Evolutionary conservation across 2,329 filamentous ascomycete genomes (phyloP).

Genomic region (Cladobotryum protrusum): DNA sequence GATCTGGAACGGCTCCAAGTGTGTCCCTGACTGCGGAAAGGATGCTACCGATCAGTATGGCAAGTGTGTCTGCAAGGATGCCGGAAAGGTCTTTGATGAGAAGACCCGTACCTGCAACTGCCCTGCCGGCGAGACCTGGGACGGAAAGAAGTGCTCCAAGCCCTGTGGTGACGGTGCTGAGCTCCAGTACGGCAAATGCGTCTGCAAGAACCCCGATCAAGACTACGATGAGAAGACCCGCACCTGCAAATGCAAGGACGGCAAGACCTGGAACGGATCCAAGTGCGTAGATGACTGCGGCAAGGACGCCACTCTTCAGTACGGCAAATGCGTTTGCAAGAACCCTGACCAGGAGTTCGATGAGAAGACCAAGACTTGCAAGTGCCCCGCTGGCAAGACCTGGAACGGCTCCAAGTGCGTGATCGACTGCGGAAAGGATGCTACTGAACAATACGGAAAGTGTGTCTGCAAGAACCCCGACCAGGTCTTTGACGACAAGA

Average conservation of each 20-base stretch:
- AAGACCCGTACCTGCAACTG: constrained; percentile 2
- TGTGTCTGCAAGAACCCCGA: neutral
- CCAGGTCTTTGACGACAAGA: constrained; percentile 1
- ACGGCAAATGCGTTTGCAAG: constrained; percentile 3
- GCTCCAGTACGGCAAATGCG: constrained; percentile 3
- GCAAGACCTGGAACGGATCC: neutral
- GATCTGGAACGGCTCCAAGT: constrained; percentile 2
- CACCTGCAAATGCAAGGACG: constrained; percentile 2
- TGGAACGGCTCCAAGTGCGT: constrained; percentile 1
- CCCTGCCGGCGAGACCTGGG: neutral
- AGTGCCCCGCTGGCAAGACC: constrained; percentile 1
- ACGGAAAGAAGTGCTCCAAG: neutral
- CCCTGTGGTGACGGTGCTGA: constrained; percentile 4
- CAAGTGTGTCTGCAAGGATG: constrained; percentile 4
- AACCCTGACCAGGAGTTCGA: neutral
- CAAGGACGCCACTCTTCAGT: neutral
- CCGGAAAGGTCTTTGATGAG: neutral
- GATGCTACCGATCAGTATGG: neutral
- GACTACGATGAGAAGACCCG: constrained; percentile 1
- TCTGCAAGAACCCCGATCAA: constrained; percentile 6
- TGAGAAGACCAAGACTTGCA: constrained; percentile 1
- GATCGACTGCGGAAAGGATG: neutral
- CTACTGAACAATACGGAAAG: neutral
- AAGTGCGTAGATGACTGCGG: constrained; percentile 1
- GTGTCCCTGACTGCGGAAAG: constrained; percentile 3